Conservation (phyloP, 805 yeast genomes). For the Candida loeiensis region DNA sequence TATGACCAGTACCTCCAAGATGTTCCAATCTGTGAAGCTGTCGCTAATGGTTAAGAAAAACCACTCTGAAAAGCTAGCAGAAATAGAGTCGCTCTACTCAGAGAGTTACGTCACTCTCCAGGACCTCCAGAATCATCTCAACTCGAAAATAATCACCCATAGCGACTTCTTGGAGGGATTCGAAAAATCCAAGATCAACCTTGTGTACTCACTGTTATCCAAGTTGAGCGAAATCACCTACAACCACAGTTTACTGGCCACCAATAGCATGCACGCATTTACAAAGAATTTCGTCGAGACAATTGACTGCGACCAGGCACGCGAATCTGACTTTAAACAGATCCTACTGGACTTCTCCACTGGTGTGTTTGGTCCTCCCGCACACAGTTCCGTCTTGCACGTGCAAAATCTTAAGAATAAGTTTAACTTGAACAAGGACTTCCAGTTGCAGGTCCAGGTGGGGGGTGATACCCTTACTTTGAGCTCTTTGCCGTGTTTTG, state of each 20-base stretch:
- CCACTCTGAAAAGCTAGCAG: conserved; percentile 24
- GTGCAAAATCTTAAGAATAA: conserved; percentile 37
- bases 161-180: conserved; percentile 29
- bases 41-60: conserved; percentile 27
- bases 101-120: conserved; percentile 35
- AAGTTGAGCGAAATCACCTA: conserved; percentile 32
- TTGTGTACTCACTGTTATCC: conserved; percentile 31
- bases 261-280: conserved; percentile 22
- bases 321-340: conserved; percentile 22
- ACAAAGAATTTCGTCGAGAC: conserved; percentile 20
- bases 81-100: conserved; percentile 30
- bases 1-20: conserved; percentile 26
- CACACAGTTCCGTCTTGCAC: conserved; percentile 25
- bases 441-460: conserved; percentile 33
- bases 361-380: conserved; percentile 40
- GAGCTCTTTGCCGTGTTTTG: conserved; percentile 31
- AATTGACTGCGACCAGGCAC: conserved; percentile 19
- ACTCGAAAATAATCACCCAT: conserved; percentile 21
- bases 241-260: conserved; percentile 23
- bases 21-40: conserved; percentile 31
- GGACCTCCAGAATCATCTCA: conserved; percentile 27
- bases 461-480: conserved; percentile 19
- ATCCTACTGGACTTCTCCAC: conserved; percentile 26
- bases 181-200: conserved; percentile 32
- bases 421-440: conserved; percentile 39